These are phyloP conservation scores for Lasiodiplodia citricola DNA, from an alignment of 2,329 filamentous ascomycete genomes.

Conservation along the genomic window DNA sequence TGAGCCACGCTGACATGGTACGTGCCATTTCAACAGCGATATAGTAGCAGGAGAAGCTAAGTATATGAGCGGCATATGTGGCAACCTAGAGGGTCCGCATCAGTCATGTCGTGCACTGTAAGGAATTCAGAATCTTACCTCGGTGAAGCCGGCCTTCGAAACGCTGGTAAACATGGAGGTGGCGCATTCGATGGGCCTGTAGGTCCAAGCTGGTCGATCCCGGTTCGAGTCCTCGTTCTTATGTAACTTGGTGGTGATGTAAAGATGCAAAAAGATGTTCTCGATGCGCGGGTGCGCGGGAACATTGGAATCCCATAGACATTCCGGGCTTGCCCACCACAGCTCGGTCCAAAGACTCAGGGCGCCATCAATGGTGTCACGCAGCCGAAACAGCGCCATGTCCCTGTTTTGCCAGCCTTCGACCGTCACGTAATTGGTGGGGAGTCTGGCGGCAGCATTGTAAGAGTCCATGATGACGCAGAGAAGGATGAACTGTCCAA, in stretches of 20 bases:
- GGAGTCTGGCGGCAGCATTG: conserved; percentile 13
- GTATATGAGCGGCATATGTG: conserved; percentile 12
- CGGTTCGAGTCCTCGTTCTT: neutral
- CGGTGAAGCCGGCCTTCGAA: conserved; percentile 17
- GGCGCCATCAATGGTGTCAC: conserved; percentile 7
- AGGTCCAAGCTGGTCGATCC: conserved; percentile 3
- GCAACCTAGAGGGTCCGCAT: neutral
- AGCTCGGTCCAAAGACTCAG: conserved; percentile 21
- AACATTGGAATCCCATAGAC: conserved; percentile 5
- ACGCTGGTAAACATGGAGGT: conserved; percentile 14
- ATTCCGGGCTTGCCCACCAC: conserved; percentile 23
- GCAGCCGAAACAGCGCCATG: conserved; percentile 16
- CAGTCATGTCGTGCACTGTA: no score
- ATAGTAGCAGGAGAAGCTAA: conserved; percentile 15
- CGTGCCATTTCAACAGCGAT: conserved; percentile 12
- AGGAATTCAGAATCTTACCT: neutral
- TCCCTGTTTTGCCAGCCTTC: conserved; percentile 15
- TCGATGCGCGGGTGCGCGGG: conserved; percentile 14
- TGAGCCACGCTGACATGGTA: neutral
- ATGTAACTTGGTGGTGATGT: conserved; percentile 7
- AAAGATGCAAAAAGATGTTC: conserved; percentile 18
- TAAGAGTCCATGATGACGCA: conserved; percentile 21
- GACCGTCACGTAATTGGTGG: conserved; percentile 6
- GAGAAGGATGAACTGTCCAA: conserved; percentile 25
- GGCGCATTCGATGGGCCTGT: conserved; percentile 2